phyloP scores from a whole-genome alignment of 73 alveolate genomes.

The Paramecium pentaurelia region DNA sequence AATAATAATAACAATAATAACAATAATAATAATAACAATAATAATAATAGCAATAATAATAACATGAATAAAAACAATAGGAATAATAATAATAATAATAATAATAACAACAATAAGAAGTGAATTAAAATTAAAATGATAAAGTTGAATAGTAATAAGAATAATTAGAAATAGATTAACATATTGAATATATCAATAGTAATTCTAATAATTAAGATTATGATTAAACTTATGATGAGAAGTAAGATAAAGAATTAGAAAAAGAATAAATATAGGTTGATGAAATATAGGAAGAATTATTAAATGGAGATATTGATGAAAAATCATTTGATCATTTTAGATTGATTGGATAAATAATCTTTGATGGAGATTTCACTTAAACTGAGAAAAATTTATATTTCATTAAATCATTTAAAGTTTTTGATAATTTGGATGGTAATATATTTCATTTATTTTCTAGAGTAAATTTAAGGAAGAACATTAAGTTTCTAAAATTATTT shows the following conservation, averaged over 20 bases:
- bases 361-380: background rate
- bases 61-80: background rate
- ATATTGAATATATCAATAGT: background rate
- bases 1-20: background rate
- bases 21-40: background rate
- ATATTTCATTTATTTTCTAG: background rate
- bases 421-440: background rate
- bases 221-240: background rate
- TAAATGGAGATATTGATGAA: background rate
- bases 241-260: background rate
- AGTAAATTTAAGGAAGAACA: background rate
- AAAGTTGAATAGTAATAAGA: background rate
- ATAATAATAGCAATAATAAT: background rate
- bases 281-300: background rate
- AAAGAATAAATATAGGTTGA: background rate
- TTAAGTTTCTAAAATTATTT: background rate
- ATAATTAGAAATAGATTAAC: background rate
- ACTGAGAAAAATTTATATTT: background rate
- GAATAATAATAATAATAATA: background rate
- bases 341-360: background rate
- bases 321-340: constrained; percentile 12
- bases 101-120: background rate
- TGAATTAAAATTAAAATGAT: background rate
- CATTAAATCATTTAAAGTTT: background rate
- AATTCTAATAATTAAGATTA: background rate